Evolutionary conservation across 2,329 filamentous ascomycete species (phyloP).

Genomic region (Ascocoryne sarcoides): DNA sequence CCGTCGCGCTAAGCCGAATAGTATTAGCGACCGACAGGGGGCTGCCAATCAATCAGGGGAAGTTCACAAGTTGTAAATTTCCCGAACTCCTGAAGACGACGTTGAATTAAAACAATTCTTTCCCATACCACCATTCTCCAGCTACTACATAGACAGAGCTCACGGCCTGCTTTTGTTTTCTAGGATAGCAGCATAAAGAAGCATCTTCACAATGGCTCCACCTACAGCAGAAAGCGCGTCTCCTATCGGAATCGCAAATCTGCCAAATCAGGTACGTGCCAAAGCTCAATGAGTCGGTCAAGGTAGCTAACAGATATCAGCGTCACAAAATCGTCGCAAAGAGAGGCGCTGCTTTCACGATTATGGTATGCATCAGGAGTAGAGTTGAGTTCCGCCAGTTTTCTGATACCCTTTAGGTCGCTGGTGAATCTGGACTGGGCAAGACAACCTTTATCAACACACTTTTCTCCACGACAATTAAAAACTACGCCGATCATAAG

Average conservation of each 20-base stretch:
- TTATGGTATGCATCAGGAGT: constrained; percentile 65
- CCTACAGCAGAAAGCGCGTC: constrained; percentile 51
- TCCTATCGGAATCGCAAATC: constrained; percentile 66
- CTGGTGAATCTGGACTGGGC: constrained; percentile 94
- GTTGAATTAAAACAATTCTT: background rate
- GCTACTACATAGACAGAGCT: background rate
- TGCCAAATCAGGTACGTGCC: no score
- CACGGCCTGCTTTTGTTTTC: background rate
- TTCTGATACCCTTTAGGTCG: constrained; percentile 53
- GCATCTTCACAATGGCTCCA: constrained; percentile 41
- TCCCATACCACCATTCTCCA: background rate
- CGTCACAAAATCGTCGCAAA: constrained; percentile 67
- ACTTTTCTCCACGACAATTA: constrained; percentile 99
- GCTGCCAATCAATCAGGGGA: background rate
- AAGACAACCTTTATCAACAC: constrained; percentile 99
- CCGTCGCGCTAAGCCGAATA: background rate
- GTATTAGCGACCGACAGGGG: background rate
- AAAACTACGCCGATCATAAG: constrained; percentile 99
- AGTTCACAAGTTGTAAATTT: constrained; percentile 1
- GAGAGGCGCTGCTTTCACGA: constrained; percentile 95
- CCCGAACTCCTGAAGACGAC: background rate
- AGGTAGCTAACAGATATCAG: constrained; percentile 44
- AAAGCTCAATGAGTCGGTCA: no score
- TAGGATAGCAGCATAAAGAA: background rate
- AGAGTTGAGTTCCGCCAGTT: background rate